These are phyloP conservation scores for Ammopiptanthus mongolicus DNA, from an alignment of 306 rosid genomes.

Conservation along the genomic window DNA sequence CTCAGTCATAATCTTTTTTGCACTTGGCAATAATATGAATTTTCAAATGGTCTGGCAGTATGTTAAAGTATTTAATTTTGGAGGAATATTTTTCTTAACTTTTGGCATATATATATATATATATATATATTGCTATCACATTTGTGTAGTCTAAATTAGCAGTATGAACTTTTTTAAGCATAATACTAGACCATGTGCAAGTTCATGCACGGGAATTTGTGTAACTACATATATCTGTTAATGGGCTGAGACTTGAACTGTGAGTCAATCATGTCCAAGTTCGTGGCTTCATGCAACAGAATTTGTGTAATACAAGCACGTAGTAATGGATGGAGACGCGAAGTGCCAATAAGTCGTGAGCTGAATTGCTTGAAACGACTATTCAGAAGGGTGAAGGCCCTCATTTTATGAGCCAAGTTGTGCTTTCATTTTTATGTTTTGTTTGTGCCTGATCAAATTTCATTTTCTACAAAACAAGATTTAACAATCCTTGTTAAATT, in stretches of 20 bases:
- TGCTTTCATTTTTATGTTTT: neutral
- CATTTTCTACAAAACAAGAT: neutral
- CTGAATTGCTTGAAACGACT: neutral
- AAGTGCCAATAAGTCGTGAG: neutral
- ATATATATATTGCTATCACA: neutral
- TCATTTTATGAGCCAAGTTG: neutral
- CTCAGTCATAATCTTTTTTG: neutral
- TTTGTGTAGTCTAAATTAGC: neutral
- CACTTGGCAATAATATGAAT: neutral
- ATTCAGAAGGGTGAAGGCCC: neutral
- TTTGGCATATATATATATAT: neutral
- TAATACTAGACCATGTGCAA: neutral
- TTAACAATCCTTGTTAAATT: neutral
- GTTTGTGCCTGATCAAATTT: conserved; percentile 10
- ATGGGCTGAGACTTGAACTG: neutral
- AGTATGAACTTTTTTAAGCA: neutral
- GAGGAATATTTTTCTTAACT: neutral
- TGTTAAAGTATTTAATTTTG: neutral
- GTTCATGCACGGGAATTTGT: neutral
- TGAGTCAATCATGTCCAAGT: neutral
- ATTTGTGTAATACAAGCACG: neutral
- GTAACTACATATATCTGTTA: neutral
- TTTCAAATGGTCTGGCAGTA: neutral
- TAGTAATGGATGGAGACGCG: neutral
- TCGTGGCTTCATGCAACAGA: neutral